Conservation (phyloP, 371 early-diverging fungal genomes). For the Choanephora cucurbitarum region DNA sequence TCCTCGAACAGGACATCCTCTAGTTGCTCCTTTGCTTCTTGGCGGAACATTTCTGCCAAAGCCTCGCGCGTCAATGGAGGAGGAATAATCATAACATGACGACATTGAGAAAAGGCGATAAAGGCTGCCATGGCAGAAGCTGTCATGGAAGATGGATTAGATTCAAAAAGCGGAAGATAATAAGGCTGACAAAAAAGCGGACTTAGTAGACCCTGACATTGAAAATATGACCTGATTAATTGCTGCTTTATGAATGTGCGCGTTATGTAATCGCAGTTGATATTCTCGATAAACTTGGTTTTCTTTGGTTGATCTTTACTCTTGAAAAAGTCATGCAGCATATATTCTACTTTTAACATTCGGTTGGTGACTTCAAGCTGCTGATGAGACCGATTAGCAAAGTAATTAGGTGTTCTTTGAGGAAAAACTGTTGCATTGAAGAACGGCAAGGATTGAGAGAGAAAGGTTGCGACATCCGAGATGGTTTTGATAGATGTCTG, state of each 20-base stretch:
- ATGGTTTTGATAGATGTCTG: slow-evolving; percentile 37
- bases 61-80: slow-evolving; percentile 20
- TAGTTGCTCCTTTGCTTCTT: slow-evolving; percentile 30
- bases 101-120: slow-evolving; percentile 33
- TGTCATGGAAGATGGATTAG: slow-evolving; percentile 25
- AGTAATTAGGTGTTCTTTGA: slow-evolving; percentile 29
- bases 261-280: not conserved
- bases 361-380: slow-evolving; percentile 29
- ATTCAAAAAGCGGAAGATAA: slow-evolving; percentile 24
- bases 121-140: slow-evolving; percentile 34
- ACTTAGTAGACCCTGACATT: slow-evolving; percentile 22
- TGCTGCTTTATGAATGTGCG: slow-evolving; percentile 14
- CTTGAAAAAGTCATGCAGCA: slow-evolving; percentile 31
- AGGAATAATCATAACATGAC: slow-evolving; percentile 21
- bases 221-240: slow-evolving; percentile 29
- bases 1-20: slow-evolving; percentile 39
- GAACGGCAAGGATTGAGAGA: slow-evolving; percentile 25
- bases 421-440: slow-evolving; percentile 20
- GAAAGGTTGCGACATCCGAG: slow-evolving; percentile 28
- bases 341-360: slow-evolving; percentile 30
- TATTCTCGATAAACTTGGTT: not conserved
- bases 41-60: slow-evolving; percentile 27
- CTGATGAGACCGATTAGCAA: slow-evolving; percentile 19
- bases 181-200: slow-evolving; percentile 31
- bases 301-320: slow-evolving; percentile 11